Conservation (phyloP, 1,284 basidiomycete genomes). For the Caloboletus inedulis region DNA sequence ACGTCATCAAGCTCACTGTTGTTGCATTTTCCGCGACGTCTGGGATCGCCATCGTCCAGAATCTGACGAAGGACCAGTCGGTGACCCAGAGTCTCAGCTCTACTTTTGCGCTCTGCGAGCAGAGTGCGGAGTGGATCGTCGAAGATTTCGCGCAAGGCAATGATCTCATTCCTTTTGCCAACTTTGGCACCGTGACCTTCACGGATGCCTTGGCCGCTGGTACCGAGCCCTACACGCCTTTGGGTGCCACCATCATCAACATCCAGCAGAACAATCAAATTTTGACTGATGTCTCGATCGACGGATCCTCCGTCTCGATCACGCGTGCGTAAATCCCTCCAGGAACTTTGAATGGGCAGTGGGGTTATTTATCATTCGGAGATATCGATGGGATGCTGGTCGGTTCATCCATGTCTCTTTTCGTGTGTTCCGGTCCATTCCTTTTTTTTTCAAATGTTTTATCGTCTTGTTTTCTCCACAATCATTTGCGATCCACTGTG, state of each 20-base stretch:
- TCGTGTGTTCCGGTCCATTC: background rate
- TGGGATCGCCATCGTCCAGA: conserved; percentile 2
- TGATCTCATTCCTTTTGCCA: background rate
- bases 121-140: conserved; percentile 9
- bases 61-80: background rate
- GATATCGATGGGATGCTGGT: background rate
- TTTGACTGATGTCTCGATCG: background rate
- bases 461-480: background rate
- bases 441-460: background rate
- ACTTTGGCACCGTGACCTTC: conserved; percentile 6
- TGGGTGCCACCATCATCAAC: background rate
- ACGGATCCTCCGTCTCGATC: no score
- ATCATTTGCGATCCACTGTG: background rate
- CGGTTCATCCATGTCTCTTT: no score
- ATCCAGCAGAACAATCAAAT: background rate
- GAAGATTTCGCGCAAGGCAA: background rate
- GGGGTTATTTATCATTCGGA: background rate
- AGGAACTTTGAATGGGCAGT: background rate
- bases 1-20: conserved; percentile 3
- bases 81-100: background rate
- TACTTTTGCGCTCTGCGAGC: background rate
- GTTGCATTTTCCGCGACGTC: background rate
- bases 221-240: background rate
- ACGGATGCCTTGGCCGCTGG: background rate
- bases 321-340: no score